Conservation (phyloP, 2,329 filamentous ascomycete species). For the Cylindrodendrum hubeiense region DNA sequence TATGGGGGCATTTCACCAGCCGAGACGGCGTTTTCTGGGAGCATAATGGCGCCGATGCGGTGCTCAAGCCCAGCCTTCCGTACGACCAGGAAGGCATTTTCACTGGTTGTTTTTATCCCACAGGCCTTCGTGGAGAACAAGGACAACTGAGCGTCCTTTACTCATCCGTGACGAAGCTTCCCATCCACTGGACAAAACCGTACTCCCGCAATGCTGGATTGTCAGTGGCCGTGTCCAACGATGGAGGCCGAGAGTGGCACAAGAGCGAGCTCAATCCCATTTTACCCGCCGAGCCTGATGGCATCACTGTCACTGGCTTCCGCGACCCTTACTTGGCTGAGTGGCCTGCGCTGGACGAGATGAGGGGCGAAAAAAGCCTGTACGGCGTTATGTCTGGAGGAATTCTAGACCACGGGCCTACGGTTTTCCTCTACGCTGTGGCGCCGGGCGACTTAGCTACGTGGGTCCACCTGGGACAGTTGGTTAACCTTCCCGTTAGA, state of each 20-base stretch:
- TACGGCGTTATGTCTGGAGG: constrained; percentile 64
- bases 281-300: constrained; percentile 44
- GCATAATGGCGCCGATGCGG: constrained; percentile 50
- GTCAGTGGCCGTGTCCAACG: constrained; percentile 52
- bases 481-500: constrained; percentile 55
- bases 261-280: constrained; percentile 49
- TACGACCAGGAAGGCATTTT: constrained; percentile 67
- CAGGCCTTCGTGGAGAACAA: constrained; percentile 58
- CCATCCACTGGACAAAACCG: constrained; percentile 52
- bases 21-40: constrained; percentile 56
- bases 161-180: constrained; percentile 49
- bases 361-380: constrained; percentile 44
- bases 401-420: constrained; percentile 54
- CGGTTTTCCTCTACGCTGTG: constrained; percentile 60
- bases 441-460: constrained; percentile 52
- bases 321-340: constrained; percentile 49
- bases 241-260: constrained; percentile 51
- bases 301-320: constrained; percentile 47
- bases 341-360: constrained; percentile 45
- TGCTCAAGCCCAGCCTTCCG: constrained; percentile 50
- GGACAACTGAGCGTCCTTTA: constrained; percentile 50
- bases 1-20: constrained; percentile 65
- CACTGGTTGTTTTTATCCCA: constrained; percentile 62
- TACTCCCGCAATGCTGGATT: constrained; percentile 58
- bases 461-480: constrained; percentile 59